A percentile compares a stretch with the other conserved stretches of the same genome.
phyloP scores from a whole-genome alignment of 495 filamentous ascomycete genomes.

The Tuber aestivum region DNA sequence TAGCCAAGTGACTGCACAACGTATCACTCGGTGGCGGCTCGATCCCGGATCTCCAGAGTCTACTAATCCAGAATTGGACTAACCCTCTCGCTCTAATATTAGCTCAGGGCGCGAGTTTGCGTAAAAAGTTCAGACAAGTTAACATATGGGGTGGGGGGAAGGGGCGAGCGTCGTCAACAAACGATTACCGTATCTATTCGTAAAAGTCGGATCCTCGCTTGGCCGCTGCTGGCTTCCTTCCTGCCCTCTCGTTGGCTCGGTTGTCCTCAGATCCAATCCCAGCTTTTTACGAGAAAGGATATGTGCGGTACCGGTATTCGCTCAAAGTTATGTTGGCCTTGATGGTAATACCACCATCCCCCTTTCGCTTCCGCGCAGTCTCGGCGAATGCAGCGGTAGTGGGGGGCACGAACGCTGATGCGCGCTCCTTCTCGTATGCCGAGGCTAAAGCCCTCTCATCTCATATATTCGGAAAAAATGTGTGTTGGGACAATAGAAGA shows the following conservation, averaged over 20 bases:
- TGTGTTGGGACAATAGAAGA: no score
- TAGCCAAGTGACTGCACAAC: neutral
- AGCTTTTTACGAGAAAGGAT: no score
- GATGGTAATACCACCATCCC: neutral
- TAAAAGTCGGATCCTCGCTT: neutral
- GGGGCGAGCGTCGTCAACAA: neutral
- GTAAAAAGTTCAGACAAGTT: neutral
- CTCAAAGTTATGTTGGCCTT: neutral
- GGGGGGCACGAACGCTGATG: no score
- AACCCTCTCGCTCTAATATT: neutral
- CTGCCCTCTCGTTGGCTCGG: neutral
- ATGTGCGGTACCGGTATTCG: neutral
- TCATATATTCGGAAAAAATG: no score
- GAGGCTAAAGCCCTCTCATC: neutral
- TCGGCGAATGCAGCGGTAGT: neutral
- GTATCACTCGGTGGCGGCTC: neutral
- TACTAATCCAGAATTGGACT: neutral
- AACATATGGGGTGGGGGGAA: neutral
- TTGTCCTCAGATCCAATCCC: neutral
- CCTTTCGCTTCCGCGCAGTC: neutral
- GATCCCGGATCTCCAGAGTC: neutral
- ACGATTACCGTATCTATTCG: neutral
- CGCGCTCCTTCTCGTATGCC: neutral
- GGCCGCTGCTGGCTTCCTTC: no score
- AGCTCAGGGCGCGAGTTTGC: neutral